Base-by-base conservation (phyloP, 805 yeast genomes). In the Monosporozyma siamensis region DNA sequence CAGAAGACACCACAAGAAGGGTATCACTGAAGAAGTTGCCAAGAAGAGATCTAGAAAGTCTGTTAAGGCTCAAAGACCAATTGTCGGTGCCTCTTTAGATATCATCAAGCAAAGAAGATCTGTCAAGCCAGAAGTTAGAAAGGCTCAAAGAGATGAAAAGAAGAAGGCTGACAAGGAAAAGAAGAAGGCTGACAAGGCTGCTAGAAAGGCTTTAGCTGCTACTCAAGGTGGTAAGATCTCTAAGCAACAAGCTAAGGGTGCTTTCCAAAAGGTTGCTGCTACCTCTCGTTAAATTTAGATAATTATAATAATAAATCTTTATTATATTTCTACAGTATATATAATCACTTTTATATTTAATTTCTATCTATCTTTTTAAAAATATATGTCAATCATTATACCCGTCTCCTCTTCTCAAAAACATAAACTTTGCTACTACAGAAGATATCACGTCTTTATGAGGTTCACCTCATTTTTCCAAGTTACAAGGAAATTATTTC, bases 1-100 rank as follows among this genome's bases (percentile, higher is more conserved):
- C 90, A 90, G 99, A 82, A 86, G 95, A 77, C 96, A 90, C 78
- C 97, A 92, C 95, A 88, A 87, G 84, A 92, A 92, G 79, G 99
- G 99, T 78, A 80, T 90, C 70, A 81, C 96, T 67, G 99, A 92
- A 80, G 98, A 92, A 78, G 86, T 84, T 61, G 63, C 94, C 71
- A 92, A 87, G 84, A 94, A 86, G 83, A 86, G 95, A 77, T 59
- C 92, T 62, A 90, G 96, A 81, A 89, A 87, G 82, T 71, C 95
- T 66, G 94, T 89, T 74, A 92, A 92, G 84, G 80, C 84, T 74
- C 97, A 89, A 78, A 92, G 98, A 82, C 96, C 95, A 56, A 82
- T 92, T 69, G 97, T 90, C 59, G 98, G 99, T 81, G 98, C 97
- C 69, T 86, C 98, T 66, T 78, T 92, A 64, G 98, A 92, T 59